Evolutionary conservation across 1,139 yeast species (phyloP).

Genomic region (Scheffersomyces segobiensis): DNA sequence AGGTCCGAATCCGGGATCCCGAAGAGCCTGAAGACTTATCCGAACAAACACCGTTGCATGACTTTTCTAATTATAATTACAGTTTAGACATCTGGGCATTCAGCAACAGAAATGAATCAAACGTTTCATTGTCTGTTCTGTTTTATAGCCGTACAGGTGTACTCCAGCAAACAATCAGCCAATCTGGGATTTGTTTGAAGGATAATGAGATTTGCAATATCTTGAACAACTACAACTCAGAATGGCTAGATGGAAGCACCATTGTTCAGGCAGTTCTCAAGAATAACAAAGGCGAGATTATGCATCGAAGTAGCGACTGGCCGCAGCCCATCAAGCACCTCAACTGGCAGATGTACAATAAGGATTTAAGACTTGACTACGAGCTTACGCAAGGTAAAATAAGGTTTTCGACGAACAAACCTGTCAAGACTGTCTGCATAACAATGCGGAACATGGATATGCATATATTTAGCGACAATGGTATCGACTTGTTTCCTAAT

Average conservation of each 20-base stretch:
- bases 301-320: conserved; percentile 34
- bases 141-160: background rate
- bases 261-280: background rate
- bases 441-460: background rate
- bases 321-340: conserved; percentile 54
- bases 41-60: conserved; percentile 1
- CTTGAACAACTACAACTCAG: background rate
- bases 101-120: background rate
- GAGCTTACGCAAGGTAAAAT: background rate
- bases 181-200: background rate
- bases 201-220: background rate
- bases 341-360: conserved; percentile 10
- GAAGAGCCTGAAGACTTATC: background rate
- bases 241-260: background rate
- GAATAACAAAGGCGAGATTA: background rate
- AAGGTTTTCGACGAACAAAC: conserved; percentile 27
- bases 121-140: background rate
- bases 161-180: background rate
- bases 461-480: conserved; percentile 34
- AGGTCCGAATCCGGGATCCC: conserved; percentile 8
- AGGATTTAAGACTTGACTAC: background rate
- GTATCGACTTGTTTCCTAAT: conserved; percentile 45
- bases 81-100: background rate
- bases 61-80: background rate
- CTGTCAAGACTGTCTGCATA: conserved; percentile 42